phyloP scores from a whole-genome alignment of 805 yeast genomes.

The Monosporozyma yasuniensis region DNA sequence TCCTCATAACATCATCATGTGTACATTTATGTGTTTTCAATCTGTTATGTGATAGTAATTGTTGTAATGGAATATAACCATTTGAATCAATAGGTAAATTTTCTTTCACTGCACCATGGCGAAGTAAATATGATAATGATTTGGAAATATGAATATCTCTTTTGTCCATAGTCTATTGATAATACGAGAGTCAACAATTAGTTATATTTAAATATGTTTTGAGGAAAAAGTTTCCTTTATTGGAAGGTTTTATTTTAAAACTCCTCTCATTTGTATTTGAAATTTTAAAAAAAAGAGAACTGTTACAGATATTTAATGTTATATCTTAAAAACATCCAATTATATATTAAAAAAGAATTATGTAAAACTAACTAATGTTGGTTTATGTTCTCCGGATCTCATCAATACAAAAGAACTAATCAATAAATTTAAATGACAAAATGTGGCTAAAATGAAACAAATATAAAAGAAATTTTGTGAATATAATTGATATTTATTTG shows the following conservation, averaged over 20 bases:
- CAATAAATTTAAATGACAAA: slow-evolving; percentile 59
- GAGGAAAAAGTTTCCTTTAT: too few species aligned
- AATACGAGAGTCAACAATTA: too few species aligned
- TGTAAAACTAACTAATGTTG: slow-evolving; percentile 10
- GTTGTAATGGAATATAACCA: slow-evolving; percentile 56
- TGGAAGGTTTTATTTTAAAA: too few species aligned
- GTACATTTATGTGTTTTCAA: slow-evolving; percentile 50
- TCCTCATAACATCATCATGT: slow-evolving; percentile 44
- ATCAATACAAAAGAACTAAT: slow-evolving; percentile 40
- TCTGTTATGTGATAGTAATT: slow-evolving; percentile 47
- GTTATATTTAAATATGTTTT: too few species aligned
- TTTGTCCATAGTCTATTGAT: slow-evolving; percentile 9
- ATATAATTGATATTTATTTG: slow-evolving; percentile 38
- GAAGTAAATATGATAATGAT: slow-evolving; percentile 60
- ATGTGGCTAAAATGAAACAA: slow-evolving; percentile 61
- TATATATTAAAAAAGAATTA: not conserved
- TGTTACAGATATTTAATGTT: not conserved
- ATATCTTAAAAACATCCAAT: too few species aligned
- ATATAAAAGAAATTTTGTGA: slow-evolving; percentile 64
- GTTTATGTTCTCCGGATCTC: slow-evolving; percentile 20
- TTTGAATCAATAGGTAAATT: slow-evolving; percentile 49
- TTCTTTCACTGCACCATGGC: slow-evolving; percentile 81
- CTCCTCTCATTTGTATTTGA: too few species aligned
- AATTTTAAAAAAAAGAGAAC: too few species aligned
- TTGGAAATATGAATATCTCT: slow-evolving; percentile 58